Percentiles rank a stretch among this genome's conserved stretches.
These are phyloP conservation scores for Paracorniculantispora psalliotae DNA, from an alignment of 2,329 filamentous ascomycete species.

Conservation along the genomic window DNA sequence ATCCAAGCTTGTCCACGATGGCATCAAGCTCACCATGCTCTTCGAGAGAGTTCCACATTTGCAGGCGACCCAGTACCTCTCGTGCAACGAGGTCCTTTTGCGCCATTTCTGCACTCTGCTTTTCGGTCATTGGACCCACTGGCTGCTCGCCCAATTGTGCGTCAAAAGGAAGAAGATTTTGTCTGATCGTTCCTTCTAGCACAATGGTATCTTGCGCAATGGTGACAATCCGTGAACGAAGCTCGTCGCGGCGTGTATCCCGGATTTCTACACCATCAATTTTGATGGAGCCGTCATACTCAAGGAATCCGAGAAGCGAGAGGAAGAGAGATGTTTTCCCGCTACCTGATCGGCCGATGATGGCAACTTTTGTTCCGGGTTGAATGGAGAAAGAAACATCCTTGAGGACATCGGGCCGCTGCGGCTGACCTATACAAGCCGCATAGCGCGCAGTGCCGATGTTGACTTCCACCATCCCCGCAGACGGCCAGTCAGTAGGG, in stretches of 20 bases:
- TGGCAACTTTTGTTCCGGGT: background rate
- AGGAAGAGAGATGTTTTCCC: background rate
- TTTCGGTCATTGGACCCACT: background rate
- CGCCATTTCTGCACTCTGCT: background rate
- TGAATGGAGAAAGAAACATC: background rate
- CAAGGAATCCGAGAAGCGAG: background rate
- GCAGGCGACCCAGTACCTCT: background rate
- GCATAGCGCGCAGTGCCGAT: background rate
- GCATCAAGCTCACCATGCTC: background rate
- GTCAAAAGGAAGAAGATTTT: slow-evolving; percentile 3
- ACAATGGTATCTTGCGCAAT: background rate
- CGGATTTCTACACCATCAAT: slow-evolving; percentile 7
- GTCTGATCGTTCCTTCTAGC: background rate
- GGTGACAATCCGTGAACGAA: slow-evolving; percentile 2
- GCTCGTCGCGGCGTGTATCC: background rate
- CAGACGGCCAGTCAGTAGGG: background rate
- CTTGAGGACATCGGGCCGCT: background rate
- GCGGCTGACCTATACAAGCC: background rate
- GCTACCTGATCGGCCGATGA: background rate
- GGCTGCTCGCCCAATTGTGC: background rate
- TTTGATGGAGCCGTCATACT: background rate
- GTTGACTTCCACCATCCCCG: background rate
- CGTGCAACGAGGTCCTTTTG: background rate
- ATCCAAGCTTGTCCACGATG: background rate
- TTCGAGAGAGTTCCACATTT: background rate